phyloP scores from a whole-genome alignment of 2,329 filamentous ascomycete genomes.

The Monosporascus sp. region DNA sequence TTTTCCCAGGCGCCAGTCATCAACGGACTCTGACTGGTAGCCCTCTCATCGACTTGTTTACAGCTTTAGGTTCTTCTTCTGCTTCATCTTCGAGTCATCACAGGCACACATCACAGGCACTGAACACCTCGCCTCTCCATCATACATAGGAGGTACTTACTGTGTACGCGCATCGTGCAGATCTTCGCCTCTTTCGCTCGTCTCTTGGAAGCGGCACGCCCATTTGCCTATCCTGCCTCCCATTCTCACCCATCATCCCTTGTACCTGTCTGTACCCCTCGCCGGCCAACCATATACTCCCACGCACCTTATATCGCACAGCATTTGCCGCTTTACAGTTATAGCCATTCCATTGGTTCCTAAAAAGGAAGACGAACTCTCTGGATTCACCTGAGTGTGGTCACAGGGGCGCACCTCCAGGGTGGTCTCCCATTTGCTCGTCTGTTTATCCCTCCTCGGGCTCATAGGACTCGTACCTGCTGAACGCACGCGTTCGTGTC shows the following conservation, averaged over 20 bases:
- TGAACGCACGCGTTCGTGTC: background rate
- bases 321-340: constrained; percentile 24
- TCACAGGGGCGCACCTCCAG: background rate
- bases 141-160: no score
- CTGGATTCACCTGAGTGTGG: background rate
- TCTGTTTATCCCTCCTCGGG: background rate
- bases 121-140: no score
- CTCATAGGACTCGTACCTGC: background rate
- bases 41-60: no score
- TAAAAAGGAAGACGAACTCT: constrained; percentile 12
- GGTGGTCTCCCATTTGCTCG: background rate
- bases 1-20: background rate
- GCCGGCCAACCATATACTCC: constrained; percentile 23
- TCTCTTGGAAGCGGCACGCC: no score
- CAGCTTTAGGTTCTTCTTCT: no score
- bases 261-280: background rate
- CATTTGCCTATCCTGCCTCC: no score
- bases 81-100: no score
- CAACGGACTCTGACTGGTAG: background rate
- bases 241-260: background rate
- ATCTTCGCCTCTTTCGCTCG: no score
- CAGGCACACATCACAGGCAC: no score
- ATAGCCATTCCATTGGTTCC: constrained; percentile 22
- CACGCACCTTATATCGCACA: constrained; percentile 23
- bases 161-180: no score